Conservation (phyloP, 1,139 yeast species). For the Hansenula lynferdii region DNA sequence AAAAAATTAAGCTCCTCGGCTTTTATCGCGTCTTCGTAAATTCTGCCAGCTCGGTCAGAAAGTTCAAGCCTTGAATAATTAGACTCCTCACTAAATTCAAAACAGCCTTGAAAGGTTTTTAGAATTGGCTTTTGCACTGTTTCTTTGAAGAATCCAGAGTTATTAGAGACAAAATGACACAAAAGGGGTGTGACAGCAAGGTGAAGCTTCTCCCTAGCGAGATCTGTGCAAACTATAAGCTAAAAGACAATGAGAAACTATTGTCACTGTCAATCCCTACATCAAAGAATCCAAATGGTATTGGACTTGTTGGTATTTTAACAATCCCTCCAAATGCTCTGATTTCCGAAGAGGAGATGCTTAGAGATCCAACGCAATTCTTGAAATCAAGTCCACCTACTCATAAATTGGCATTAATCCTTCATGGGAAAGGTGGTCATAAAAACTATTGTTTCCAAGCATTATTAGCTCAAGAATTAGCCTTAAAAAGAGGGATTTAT, state of each 20-base stretch:
- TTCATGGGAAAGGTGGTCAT: slow-evolving; percentile 86
- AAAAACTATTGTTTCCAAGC: slow-evolving; percentile 75
- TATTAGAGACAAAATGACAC: no score
- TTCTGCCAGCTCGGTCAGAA: no score
- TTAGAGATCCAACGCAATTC: slow-evolving; percentile 15
- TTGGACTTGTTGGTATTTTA: slow-evolving; percentile 30
- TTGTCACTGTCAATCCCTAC: slow-evolving; percentile 17
- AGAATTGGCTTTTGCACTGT: no score
- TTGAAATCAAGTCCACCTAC: slow-evolving; percentile 25
- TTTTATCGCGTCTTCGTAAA: background rate
- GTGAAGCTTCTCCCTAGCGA: slow-evolving; percentile 13
- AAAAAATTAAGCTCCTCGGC: background rate
- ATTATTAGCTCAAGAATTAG: slow-evolving; percentile 54
- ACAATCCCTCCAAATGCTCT: slow-evolving; percentile 25
- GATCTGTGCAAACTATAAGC: slow-evolving; percentile 18
- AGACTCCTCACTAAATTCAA: background rate
- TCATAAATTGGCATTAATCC: slow-evolving; percentile 37
- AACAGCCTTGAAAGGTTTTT: no score
- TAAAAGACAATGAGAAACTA: slow-evolving; percentile 16
- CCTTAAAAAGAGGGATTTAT: slow-evolving; percentile 54
- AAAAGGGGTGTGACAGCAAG: no score
- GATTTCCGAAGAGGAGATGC: slow-evolving; percentile 20
- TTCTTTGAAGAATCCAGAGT: no score
- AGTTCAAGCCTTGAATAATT: background rate
- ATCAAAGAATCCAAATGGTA: slow-evolving; percentile 9